Evolutionary conservation across 2,329 filamentous ascomycete species (phyloP).

Genomic region (Penicillium fuscoglaucum): DNA sequence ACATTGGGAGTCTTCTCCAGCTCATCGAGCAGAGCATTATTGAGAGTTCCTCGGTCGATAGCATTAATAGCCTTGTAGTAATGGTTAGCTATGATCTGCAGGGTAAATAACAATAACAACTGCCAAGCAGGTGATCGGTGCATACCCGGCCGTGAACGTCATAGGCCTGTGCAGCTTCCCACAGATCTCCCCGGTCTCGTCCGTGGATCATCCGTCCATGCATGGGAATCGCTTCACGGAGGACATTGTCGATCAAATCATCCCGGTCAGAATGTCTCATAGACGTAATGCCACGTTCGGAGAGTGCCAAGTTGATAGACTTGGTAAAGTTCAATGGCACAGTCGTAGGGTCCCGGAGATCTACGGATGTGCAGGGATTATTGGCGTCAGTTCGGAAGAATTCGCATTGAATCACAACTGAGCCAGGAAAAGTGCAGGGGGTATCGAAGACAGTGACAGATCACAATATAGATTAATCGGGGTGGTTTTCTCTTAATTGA

Average conservation of each 20-base stretch:
- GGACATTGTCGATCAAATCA: slow-evolving; percentile 69
- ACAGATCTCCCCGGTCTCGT: slow-evolving; percentile 64
- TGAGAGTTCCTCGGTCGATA: slow-evolving; percentile 79
- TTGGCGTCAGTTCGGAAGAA: slow-evolving; percentile 16
- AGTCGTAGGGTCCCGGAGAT: slow-evolving; percentile 80
- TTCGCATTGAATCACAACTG: slow-evolving; percentile 13
- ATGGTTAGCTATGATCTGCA: not conserved
- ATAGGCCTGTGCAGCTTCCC: slow-evolving; percentile 81
- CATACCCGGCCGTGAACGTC: slow-evolving; percentile 81
- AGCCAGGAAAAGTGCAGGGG: not conserved
- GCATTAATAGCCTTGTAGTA: slow-evolving; percentile 72
- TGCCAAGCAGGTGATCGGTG: slow-evolving; percentile 10
- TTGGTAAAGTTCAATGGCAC: slow-evolving; percentile 92
- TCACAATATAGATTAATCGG: not conserved
- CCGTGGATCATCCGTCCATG: slow-evolving; percentile 95
- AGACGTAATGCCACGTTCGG: slow-evolving; percentile 88
- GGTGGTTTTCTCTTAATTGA: not conserved
- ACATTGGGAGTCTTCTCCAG: slow-evolving; percentile 85
- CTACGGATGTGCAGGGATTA: slow-evolving; percentile 50
- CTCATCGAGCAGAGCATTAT: slow-evolving; percentile 78
- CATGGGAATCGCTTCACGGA: slow-evolving; percentile 85
- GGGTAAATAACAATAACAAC: slow-evolving; percentile 11
- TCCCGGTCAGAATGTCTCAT: slow-evolving; percentile 69
- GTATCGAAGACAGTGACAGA: not conserved
- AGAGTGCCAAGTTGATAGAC: slow-evolving; percentile 96